A percentile compares a stretch with the other conserved stretches of the same genome.
These are phyloP conservation scores for Euptelea pleiosperma DNA, from an alignment of 164 flowering plant genomes.

Conservation along the genomic window DNA sequence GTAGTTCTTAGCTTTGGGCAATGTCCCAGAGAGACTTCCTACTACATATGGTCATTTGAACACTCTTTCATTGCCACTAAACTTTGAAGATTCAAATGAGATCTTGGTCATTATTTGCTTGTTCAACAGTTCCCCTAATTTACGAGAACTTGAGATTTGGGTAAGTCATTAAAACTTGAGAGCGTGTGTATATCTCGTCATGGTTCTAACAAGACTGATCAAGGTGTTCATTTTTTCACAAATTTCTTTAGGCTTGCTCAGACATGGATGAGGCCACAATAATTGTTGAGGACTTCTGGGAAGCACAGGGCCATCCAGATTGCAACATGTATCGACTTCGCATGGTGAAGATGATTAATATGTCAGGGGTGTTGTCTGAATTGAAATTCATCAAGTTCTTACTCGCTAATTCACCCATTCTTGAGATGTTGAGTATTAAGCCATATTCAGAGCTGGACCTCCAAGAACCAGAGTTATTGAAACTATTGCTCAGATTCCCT, in stretches of 20 bases:
- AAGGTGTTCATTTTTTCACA: background rate
- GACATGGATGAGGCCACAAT: slow-evolving; percentile 24
- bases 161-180: slow-evolving; percentile 32
- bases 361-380: slow-evolving; percentile 49
- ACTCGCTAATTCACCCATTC: slow-evolving; percentile 49
- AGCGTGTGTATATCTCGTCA: too few relatives aligned
- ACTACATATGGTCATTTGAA: slow-evolving; percentile 38
- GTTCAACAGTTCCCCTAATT: slow-evolving; percentile 45
- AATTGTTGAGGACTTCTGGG: slow-evolving; percentile 45
- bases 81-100: slow-evolving; percentile 69
- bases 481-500: slow-evolving; percentile 45
- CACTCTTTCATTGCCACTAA: slow-evolving; percentile 47
- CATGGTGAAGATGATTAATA: slow-evolving; percentile 47
- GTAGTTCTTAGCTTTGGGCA: slow-evolving; percentile 63
- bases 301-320: slow-evolving; percentile 24
- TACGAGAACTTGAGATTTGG: slow-evolving; percentile 49
- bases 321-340: slow-evolving; percentile 32
- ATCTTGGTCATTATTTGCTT: slow-evolving; percentile 51
- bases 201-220: too few relatives aligned
- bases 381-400: slow-evolving; percentile 53
- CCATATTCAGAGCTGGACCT: slow-evolving; percentile 36
- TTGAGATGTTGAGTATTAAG: slow-evolving; percentile 40
- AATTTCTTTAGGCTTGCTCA: slow-evolving; percentile 27
- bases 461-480: slow-evolving; percentile 37
- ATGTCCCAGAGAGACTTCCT: slow-evolving; percentile 24